Base-by-base conservation (phyloP, 2,329 filamentous ascomycete species). In the Aspergillus chevalieri region DNA sequence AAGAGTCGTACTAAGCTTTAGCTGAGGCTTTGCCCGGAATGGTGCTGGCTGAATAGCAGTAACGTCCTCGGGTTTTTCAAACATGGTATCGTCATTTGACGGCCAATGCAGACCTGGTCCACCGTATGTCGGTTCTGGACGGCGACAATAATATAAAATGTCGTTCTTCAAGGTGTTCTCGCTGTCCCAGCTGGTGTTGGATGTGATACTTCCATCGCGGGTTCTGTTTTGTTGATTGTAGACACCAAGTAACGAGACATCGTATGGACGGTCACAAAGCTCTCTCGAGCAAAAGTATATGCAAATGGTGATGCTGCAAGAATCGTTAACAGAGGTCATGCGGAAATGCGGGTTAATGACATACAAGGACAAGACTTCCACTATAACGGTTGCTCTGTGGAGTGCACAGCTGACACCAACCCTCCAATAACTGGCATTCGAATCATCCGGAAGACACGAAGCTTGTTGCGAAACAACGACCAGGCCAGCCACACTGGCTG, bases 221-320 rank as follows among this genome's bases (percentile, higher is more conserved):
- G 46, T 46, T 15, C 54, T 42, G 22, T 46, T 47, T 15, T 48
- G 58, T 36, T 56, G 62, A 30, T 53, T 60, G 51, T 67, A 69
- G 6, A 71, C 55, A 0, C 68, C 67, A 21, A 70, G 52, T 14
- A 71, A 52, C 1, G 68, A 70, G 3, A 69, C 59, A 34, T 69
- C 64, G 46, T 69, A 70, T 26, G 67, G 66, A 21, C 66, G 60
- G 46, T 67, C 62, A 44, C 64, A 69, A 17, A 71, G 55, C 49
- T 71, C 64, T 22, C 65, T 59, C 6, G 66, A 64, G 50, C 68
- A 69, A 47, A 71, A 71, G 22, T 68, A 63, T 1, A 62, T 59
- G 41, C 65, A 68, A n/a, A 67, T 54, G 2, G 64, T 67, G 10
- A 67, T 49, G 44, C 69, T 72, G 36, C 10, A 41, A 3, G 12